A percentile compares a stretch with the other conserved stretches of the same genome.
Conservation (phyloP, 495 filamentous ascomycete species). For the Rostrohypoxylon terebratum region DNA sequence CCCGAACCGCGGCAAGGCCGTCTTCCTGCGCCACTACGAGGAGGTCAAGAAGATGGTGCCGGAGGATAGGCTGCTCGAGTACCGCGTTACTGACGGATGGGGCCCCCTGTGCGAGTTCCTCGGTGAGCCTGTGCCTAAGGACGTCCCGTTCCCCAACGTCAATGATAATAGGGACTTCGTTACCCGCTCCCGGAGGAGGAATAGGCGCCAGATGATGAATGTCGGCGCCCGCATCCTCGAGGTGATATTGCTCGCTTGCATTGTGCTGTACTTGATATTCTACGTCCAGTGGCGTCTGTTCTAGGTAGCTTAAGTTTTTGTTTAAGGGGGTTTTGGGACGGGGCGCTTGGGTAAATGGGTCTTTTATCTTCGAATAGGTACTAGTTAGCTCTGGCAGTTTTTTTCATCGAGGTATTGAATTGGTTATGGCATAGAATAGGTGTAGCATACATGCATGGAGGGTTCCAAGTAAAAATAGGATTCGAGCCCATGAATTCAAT, state of each 20-base stretch:
- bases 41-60: constrained; percentile 49
- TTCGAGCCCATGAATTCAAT: not conserved
- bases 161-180: constrained; percentile 68
- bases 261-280: constrained; percentile 41
- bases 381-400: not conserved
- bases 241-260: constrained; percentile 17
- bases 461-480: not conserved
- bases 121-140: constrained; percentile 67
- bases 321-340: not conserved
- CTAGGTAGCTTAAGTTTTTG: not conserved
- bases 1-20: constrained; percentile 34
- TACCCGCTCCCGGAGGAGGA: constrained; percentile 67
- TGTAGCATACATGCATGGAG: constrained; percentile 3
- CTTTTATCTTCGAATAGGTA: not conserved
- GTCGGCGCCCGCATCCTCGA: constrained; percentile 63
- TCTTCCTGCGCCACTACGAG: constrained; percentile 46
- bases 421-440: not conserved
- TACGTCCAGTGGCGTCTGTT: constrained; percentile 39
- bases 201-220: constrained; percentile 72
- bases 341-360: not conserved
- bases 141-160: constrained; percentile 56
- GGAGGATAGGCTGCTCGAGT: constrained; percentile 65
- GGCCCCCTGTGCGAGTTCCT: constrained; percentile 75
- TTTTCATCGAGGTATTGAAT: not conserved
- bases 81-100: constrained; percentile 74